Conservation (phyloP, 1,139 yeast genomes). For the Protomyces lactucae-debilis region DNA sequence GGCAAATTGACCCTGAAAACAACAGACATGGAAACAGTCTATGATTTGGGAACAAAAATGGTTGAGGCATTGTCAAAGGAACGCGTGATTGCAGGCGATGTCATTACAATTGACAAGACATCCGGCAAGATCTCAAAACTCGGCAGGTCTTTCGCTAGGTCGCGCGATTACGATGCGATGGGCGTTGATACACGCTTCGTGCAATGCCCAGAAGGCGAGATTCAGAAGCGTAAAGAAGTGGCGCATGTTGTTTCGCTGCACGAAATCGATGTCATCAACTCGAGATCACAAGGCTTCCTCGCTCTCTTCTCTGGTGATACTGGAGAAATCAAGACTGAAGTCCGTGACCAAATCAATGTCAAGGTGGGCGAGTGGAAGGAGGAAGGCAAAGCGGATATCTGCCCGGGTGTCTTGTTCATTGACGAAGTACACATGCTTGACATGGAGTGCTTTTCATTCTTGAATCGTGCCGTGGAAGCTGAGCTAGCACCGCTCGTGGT, state of each 20-base stretch:
- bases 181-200: slow-evolving; percentile 97
- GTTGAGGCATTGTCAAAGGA: slow-evolving; percentile 93
- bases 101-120: slow-evolving; percentile 91
- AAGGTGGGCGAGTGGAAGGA: slow-evolving; percentile 99
- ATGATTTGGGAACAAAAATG: slow-evolving; percentile 96
- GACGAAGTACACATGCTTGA: slow-evolving; percentile 99
- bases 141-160: slow-evolving; percentile 92
- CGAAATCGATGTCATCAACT: slow-evolving; percentile 96
- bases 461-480: slow-evolving; percentile 94
- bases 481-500: slow-evolving; percentile 95
- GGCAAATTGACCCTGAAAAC: slow-evolving; percentile 96
- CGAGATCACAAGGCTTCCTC: slow-evolving; percentile 94
- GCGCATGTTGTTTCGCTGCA: slow-evolving; percentile 95
- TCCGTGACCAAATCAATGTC: slow-evolving; percentile 92
- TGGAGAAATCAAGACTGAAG: slow-evolving; percentile 93
- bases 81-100: slow-evolving; percentile 96
- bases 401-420: slow-evolving; percentile 96
- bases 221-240: slow-evolving; percentile 89
- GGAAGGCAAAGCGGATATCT: slow-evolving; percentile 97
- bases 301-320: slow-evolving; percentile 97
- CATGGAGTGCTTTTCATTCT: slow-evolving; percentile 91
- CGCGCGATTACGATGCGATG: slow-evolving; percentile 98
- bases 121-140: slow-evolving; percentile 89
- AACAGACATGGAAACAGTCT: slow-evolving; percentile 98
- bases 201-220: slow-evolving; percentile 98